Evolutionary conservation across 2,329 filamentous ascomycete species (phyloP), one percentile per base, ranked within the genome.

Genomic region (Neofusicoccum cordaticola): DNA sequence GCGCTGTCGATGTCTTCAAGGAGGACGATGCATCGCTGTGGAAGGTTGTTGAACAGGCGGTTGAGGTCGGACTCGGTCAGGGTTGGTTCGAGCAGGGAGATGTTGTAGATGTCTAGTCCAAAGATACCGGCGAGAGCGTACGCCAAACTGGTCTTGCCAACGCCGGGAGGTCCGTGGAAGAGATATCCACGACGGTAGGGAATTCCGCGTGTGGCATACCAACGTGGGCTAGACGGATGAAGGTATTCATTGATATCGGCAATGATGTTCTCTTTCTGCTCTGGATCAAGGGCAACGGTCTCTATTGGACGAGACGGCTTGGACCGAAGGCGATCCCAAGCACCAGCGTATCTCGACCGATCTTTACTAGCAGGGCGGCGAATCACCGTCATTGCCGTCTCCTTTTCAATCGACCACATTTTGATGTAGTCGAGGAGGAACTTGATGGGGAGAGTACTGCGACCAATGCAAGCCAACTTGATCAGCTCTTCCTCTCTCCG

Each of bases 101-200:
- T 78, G 58, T 77, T 78, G 69, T 81, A 81, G 34, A 83, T 78
- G 47, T 79, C 74, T 2, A 83, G 70, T 2, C 80, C 79, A 63
- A 83, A 83, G 41, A 82, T 75, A 1, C 80, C 80, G 11, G 81
- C 81, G 1, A 83, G 69, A 0, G 81, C 79, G 51, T 67, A 68
- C 3, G 62, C 65, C 15, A 68, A 57, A n/a, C 62, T 65, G 2
- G 86, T 89, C 77, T 93, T 93, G 19, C 90, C 90, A 0, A 90
- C 92, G 1, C 90, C 90, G 0, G 90, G 90, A 0, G 91, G 90
- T 0, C 92, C 92, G 68, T 92, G 82, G 8, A 95, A 85, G 0
- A 95, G 84, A 71, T 93, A 95, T 0, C 92, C 93, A 4, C 92
- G 84, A 13, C 92, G 86, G 74, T 96, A 96, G 0, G 93, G 92